These are phyloP conservation scores for sweet orange (Citrus sinensis) DNA, from an alignment of 345 rosid genomes.

Conservation along the genomic window DNA sequence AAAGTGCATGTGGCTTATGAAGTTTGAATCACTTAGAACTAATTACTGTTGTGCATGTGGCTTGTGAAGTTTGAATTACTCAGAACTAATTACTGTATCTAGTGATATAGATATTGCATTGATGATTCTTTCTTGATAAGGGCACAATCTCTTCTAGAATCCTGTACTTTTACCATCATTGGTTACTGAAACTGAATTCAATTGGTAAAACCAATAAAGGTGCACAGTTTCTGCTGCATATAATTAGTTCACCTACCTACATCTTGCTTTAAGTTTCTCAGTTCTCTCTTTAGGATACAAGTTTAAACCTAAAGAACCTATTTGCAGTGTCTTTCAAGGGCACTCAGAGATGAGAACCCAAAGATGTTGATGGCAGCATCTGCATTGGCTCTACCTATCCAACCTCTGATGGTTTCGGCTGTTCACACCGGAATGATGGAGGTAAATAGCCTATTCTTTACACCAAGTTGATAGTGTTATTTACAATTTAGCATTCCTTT, in stretches of 20 bases:
- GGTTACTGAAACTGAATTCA: neutral
- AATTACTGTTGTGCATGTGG: neutral
- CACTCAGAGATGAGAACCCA: constrained; percentile 82
- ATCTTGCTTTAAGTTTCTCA: neutral
- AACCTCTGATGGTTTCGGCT: constrained; percentile 93
- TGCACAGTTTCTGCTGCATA: neutral
- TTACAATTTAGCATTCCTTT: neutral
- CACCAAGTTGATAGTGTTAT: neutral
- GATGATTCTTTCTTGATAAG: neutral
- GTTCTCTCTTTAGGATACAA: constrained; percentile 1
- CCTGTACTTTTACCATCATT: neutral
- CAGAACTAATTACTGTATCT: neutral
- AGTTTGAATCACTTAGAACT: neutral
- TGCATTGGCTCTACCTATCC: constrained; percentile 74
- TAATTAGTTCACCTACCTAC: neutral
- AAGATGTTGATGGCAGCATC: constrained; percentile 96
- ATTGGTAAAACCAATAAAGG: neutral
- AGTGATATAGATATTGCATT: neutral
- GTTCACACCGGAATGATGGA: constrained; percentile 97
- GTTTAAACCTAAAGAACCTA: neutral
- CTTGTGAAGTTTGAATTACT: neutral
- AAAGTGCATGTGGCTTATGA: neutral
- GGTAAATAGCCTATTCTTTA: constrained; percentile 34
- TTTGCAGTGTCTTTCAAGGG: constrained; percentile 82
- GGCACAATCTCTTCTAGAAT: neutral